A percentile compares a stretch with the other conserved stretches of the same genome.
These are phyloP conservation scores for Hysterangium stoloniferum DNA, from an alignment of 768 basidiomycete species.

Conservation along the genomic window DNA sequence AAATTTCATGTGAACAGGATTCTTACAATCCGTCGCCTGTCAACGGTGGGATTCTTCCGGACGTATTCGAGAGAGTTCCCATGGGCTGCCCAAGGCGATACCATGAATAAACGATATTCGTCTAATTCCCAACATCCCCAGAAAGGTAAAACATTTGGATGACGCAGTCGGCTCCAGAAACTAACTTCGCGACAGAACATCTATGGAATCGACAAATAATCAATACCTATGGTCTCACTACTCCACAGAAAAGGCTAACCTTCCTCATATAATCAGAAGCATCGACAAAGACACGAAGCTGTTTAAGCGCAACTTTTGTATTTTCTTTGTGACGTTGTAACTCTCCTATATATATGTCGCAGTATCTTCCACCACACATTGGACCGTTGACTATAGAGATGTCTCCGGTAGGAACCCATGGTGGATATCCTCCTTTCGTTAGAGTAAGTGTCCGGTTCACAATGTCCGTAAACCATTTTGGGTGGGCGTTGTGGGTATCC, in stretches of 20 bases:
- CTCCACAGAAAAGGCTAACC: neutral
- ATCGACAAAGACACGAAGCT: neutral
- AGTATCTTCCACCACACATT: neutral
- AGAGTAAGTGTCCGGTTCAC: neutral
- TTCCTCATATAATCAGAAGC: neutral
- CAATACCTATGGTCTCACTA: no score
- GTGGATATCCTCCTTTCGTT: neutral
- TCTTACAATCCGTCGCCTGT: neutral
- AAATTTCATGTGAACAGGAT: neutral
- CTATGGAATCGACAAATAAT: neutral
- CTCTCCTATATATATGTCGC: slow-evolving; percentile 1
- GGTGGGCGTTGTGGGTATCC: no score
- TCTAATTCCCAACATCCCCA: neutral
- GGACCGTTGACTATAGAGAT: neutral
- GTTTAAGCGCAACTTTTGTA: neutral
- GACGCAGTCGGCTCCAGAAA: neutral
- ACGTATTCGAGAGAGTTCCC: slow-evolving; percentile 2
- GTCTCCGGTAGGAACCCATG: neutral
- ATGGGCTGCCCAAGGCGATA: neutral
- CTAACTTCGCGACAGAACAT: neutral
- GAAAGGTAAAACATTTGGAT: slow-evolving; percentile 1
- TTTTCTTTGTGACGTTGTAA: neutral
- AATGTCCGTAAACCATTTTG: neutral
- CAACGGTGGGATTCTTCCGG: neutral
- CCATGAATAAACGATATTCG: neutral